Base-by-base conservation (phyloP, 202 grass and related monocot genomes). In the Schoenoplectus tabernaemontani region DNA sequence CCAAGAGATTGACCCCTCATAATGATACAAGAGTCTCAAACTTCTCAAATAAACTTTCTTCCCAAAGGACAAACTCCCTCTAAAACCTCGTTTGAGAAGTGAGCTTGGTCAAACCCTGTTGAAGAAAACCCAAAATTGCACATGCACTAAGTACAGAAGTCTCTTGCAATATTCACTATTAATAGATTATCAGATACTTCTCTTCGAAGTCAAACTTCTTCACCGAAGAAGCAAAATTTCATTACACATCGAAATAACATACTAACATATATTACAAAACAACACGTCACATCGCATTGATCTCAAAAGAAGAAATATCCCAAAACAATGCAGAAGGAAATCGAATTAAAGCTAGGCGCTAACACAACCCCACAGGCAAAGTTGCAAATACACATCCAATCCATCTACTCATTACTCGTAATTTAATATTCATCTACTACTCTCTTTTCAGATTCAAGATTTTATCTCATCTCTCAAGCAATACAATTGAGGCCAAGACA, bases 401-500 rank as follows among this genome's bases (percentile, higher is more conserved):
- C 76, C 56, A 78, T 78, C 76, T 34, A 33, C 28, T 63, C 60
- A 51, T 19, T 60, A 60, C 23, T 66, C 36, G 3, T n/a, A 1
- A 15, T 74, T 62, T 43, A 30, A 32, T 79, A n/a, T 59, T 63
- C 69, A 34, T 74, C n/a, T n/a, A n/a, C 23, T 34, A 30, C 69
- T 74, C 33, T 74, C 26, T 34, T 54, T 74, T 74, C 69, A 53
- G 4, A 24, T 53, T 32, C 23, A 73, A 32, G 44, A 33, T 51
- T 28, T n/a, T 50, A n/a, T n/a, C n/a, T 78, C 30, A 17, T 19
- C n/a, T n/a, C 24, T 80, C 41, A 80, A 47, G 77, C 77, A 11
- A 80, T 19, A 41, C 77, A 80, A 30, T 80, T 80, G 26, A 80
- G 77, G 22, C 77, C 77, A 24, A 80, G 59, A 19, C 77, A 80